Evolutionary conservation across 176 grass and related monocot genomes (phyloP).

Genomic region (sorghum (Sorghum bicolor)): Sorghum_bicolor_NCBIv3 NC_012873.2:10061501-10062000

Average conservation of each 20-base stretch:
- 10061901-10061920: background rate
- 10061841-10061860: constrained; percentile 25
- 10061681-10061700: constrained; percentile 37
- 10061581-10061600: constrained; percentile 51
- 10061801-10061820: constrained; percentile 42
- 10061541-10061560: constrained; percentile 33
- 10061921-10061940: background rate
- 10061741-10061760: constrained; percentile 38
- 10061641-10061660: constrained; percentile 63
- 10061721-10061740: constrained; percentile 31
- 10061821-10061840: constrained; percentile 51
- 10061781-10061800: background rate
- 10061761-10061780: background rate
- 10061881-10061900: background rate
- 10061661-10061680: constrained; percentile 51
- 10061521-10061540: background rate
- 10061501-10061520: constrained; percentile 56
- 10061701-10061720: constrained; percentile 59
- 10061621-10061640: constrained; percentile 26
- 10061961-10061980: background rate
- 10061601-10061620: constrained; percentile 52
- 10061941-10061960: constrained; percentile 2
- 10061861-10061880: background rate
- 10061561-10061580: constrained; percentile 49
- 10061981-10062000: background rate